Percentiles rank a stretch among this genome's conserved stretches.
Conservation (phyloP, 23 red algal species). For the Chondrus crispus region DNA sequence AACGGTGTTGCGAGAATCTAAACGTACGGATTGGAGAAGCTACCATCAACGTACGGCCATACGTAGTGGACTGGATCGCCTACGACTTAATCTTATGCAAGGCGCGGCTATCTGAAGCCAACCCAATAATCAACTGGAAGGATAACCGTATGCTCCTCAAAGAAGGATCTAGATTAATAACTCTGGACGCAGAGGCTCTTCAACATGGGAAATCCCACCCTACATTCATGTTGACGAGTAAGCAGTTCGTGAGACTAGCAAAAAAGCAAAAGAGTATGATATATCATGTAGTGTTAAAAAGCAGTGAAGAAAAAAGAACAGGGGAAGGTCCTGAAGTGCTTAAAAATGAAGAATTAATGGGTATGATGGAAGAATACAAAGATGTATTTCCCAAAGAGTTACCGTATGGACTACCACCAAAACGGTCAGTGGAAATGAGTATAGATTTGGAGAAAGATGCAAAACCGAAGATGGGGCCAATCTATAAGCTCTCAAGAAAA, state of each 20-base stretch:
- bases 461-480: slow-evolving; percentile 12
- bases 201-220: not conserved
- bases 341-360: not conserved
- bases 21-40: not conserved
- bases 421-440: not conserved
- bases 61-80: not conserved
- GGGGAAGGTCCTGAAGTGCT: not conserved
- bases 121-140: not conserved
- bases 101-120: not conserved
- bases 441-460: not conserved
- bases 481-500: slow-evolving; percentile 20
- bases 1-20: not conserved
- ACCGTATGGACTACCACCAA: not conserved
- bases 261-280: not conserved
- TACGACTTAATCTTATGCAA: slow-evolving; percentile 12
- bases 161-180: not conserved
- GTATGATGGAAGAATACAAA: not conserved
- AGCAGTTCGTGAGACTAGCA: not conserved
- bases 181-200: not conserved
- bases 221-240: not conserved
- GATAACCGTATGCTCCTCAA: not conserved
- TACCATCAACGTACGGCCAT: not conserved
- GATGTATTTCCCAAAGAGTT: not conserved
- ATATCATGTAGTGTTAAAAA: not conserved
- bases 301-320: not conserved